Evolutionary conservation across 129 eudicot species (phyloP).

Genomic region (Mikania micrantha): DNA sequence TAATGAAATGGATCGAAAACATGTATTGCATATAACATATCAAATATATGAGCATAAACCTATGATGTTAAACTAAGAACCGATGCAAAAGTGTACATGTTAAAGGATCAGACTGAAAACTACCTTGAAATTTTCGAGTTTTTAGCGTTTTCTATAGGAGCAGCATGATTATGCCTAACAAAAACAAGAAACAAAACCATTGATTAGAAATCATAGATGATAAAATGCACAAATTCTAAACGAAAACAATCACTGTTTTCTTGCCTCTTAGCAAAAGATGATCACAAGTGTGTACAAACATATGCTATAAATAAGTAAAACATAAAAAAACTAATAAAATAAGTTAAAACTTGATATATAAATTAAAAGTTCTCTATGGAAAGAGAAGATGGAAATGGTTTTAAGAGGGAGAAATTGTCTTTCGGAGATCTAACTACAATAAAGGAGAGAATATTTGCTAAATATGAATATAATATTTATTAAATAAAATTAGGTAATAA

Average conservation of each 20-base stretch:
- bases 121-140: slow-evolving; percentile 11
- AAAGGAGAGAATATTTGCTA: slow-evolving; percentile 27
- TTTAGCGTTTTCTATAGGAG: background rate
- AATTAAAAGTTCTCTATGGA: slow-evolving; percentile 8
- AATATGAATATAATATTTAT: background rate
- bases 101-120: background rate
- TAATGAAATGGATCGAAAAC: no score
- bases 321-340: slow-evolving; percentile 3
- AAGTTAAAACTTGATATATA: background rate
- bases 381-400: slow-evolving; percentile 8
- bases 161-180: slow-evolving; percentile 9
- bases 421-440: slow-evolving; percentile 20
- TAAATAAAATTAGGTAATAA: no score
- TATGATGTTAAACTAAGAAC: background rate
- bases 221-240: background rate
- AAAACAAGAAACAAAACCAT: background rate
- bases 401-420: slow-evolving; percentile 10
- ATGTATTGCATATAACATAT: no score
- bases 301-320: background rate
- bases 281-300: background rate
- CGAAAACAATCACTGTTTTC: background rate
- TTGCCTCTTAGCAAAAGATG: background rate
- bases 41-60: background rate
- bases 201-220: background rate
- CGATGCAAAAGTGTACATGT: background rate